phyloP scores from a whole-genome alignment of 257 asterid genomes.

The Nicotiana otophora region DNA sequence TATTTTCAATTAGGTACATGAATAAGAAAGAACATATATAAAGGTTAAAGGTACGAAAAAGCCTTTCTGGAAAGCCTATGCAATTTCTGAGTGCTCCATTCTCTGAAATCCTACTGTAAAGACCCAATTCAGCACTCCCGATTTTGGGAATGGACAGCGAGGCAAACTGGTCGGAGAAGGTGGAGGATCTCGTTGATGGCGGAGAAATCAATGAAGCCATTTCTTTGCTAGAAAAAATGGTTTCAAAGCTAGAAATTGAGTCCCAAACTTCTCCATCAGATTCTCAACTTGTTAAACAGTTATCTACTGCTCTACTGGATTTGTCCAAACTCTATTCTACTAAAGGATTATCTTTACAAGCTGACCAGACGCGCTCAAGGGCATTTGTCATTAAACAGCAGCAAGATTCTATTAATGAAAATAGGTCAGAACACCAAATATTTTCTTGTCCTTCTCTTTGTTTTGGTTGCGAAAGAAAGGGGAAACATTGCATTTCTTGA shows the following conservation, averaged over 20 bases:
- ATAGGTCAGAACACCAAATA: constrained; percentile 28
- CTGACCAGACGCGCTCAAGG: constrained; percentile 52
- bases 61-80: neutral
- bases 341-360: constrained; percentile 54
- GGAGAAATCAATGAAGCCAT: constrained; percentile 58
- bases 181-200: constrained; percentile 55
- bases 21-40: neutral
- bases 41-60: neutral
- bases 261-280: constrained; percentile 6
- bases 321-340: constrained; percentile 59
- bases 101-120: neutral
- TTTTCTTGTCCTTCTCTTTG: neutral
- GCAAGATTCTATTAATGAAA: neutral
- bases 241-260: constrained; percentile 46
- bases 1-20: neutral
- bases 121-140: neutral
- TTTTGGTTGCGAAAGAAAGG: neutral
- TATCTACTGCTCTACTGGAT: constrained; percentile 56
- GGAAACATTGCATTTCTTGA: neutral
- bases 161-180: constrained; percentile 67
- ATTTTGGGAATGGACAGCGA: neutral
- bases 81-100: neutral
- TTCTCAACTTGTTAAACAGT: constrained; percentile 18
- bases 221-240: constrained; percentile 45
- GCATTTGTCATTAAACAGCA: constrained; percentile 48